phyloP scores from a whole-genome alignment of 257 asterid species.

The Verbascum thapsus region DNA sequence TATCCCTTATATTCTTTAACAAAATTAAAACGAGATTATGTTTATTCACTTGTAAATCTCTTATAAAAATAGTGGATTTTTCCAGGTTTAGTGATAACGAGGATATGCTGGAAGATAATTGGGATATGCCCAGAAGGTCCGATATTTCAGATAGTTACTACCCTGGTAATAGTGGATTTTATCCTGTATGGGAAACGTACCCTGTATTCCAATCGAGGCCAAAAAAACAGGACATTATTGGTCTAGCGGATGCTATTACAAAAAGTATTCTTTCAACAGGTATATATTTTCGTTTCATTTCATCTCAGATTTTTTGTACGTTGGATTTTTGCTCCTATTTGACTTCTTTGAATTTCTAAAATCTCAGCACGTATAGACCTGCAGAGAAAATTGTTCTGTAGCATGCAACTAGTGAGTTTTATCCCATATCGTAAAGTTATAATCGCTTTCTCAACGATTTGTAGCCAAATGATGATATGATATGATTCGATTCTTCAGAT shows the following conservation, averaged over 20 bases:
- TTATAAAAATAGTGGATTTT: constrained; percentile 16
- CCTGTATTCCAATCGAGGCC: constrained; percentile 73
- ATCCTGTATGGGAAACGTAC: constrained; percentile 90
- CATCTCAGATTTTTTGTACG: constrained; percentile 21
- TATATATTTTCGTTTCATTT: constrained; percentile 29
- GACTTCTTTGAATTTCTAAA: constrained; percentile 25
- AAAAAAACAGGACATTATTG: constrained; percentile 77
- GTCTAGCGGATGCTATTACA: constrained; percentile 94
- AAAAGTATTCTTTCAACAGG: constrained; percentile 94
- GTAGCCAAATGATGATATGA: constrained; percentile 28
- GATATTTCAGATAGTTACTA: constrained; percentile 62
- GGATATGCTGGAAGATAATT: constrained; percentile 94
- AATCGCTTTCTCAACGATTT: constrained; percentile 1
- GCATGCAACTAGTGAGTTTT: constrained; percentile 91
- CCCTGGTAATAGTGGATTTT: constrained; percentile 55
- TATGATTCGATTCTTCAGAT: constrained; percentile 52
- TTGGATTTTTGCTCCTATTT: constrained; percentile 31
- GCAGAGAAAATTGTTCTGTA: constrained; percentile 94
- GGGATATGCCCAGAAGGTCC: constrained; percentile 60
- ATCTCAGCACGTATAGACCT: constrained; percentile 82
- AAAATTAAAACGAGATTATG: not conserved
- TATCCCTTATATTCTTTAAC: too few relatives aligned
- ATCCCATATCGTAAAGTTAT: constrained; percentile 20
- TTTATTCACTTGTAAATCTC: constrained; percentile 24
- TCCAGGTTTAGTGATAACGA: constrained; percentile 90